Percentiles rank a stretch among this genome's conserved stretches.
These are phyloP conservation scores for Lasiodiplodia citricola DNA, from an alignment of 2,329 filamentous ascomycete genomes.

Conservation along the genomic window DNA sequence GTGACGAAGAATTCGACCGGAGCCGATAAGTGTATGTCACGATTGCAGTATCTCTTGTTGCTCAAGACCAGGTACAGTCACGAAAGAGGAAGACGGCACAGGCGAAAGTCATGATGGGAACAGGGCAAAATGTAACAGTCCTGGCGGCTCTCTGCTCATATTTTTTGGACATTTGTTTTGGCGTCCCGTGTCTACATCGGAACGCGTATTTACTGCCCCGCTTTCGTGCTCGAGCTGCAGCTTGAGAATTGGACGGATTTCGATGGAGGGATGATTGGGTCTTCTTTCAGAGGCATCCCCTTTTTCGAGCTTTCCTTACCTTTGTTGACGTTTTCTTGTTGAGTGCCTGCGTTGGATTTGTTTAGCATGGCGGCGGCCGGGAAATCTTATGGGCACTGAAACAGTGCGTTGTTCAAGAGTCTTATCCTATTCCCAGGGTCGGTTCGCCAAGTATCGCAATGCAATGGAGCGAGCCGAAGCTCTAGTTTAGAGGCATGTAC, in stretches of 20 bases:
- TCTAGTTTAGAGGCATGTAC: background rate
- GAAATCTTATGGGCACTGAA: background rate
- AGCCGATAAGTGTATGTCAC: background rate
- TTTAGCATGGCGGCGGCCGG: slow-evolving; percentile 4
- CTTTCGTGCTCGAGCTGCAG: background rate
- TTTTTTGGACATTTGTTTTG: background rate
- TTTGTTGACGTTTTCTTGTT: background rate
- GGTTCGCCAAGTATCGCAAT: background rate
- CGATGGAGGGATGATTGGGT: background rate
- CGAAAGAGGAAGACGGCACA: background rate
- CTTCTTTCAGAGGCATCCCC: background rate
- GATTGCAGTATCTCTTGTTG: background rate
- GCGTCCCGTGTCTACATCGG: background rate
- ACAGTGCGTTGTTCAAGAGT: background rate
- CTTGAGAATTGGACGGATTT: background rate
- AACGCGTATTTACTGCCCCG: no score
- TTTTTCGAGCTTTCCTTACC: background rate
- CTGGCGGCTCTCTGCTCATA: slow-evolving; percentile 12
- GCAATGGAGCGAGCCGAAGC: background rate
- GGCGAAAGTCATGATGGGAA: background rate
- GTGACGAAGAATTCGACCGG: slow-evolving; percentile 1
- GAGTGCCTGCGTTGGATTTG: background rate
- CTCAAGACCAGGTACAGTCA: background rate
- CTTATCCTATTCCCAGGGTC: background rate
- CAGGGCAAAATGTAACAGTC: background rate